phyloP scores from a whole-genome alignment of 1,139 yeast species.

The Sugiyamaella pinicola region DNA sequence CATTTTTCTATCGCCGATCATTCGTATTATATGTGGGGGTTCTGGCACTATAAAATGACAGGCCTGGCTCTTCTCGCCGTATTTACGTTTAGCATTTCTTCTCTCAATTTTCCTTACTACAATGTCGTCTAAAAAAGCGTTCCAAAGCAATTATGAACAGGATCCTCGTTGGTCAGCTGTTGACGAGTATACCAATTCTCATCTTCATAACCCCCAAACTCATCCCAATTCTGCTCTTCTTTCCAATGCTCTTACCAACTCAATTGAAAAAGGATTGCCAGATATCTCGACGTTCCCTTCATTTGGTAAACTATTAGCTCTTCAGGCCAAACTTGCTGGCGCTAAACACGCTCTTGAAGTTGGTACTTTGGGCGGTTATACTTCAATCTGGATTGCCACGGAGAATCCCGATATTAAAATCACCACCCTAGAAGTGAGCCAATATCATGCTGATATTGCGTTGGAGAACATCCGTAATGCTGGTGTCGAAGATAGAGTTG shows the following conservation, averaged over 20 bases:
- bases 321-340: conserved; percentile 23
- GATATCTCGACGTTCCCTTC: conserved; percentile 26
- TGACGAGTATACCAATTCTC: conserved; percentile 19
- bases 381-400: conserved; percentile 29
- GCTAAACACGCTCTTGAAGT: conserved; percentile 27
- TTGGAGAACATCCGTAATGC: conserved; percentile 26
- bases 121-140: conserved; percentile 17
- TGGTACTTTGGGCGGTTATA: conserved; percentile 31
- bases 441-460: conserved; percentile 30
- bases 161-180: conserved; percentile 20
- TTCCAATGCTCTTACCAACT: conserved; percentile 12
- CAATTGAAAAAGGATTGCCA: conserved; percentile 25
- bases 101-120: neutral
- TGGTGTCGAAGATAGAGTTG: conserved; percentile 28
- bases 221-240: conserved; percentile 9
- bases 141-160: conserved; percentile 16
- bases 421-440: conserved; percentile 27
- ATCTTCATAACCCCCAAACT: conserved; percentile 14
- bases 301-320: conserved; percentile 24
- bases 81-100: neutral
- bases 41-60: no score
- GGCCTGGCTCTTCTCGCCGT: no score
- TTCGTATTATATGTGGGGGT: neutral
- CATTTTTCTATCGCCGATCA: neutral
- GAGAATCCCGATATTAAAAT: conserved; percentile 28